Percentiles rank a stretch among this genome's conserved stretches.
Conservation (phyloP, 352 stramenopile species). For the Globisporangium cystogenes region DNA sequence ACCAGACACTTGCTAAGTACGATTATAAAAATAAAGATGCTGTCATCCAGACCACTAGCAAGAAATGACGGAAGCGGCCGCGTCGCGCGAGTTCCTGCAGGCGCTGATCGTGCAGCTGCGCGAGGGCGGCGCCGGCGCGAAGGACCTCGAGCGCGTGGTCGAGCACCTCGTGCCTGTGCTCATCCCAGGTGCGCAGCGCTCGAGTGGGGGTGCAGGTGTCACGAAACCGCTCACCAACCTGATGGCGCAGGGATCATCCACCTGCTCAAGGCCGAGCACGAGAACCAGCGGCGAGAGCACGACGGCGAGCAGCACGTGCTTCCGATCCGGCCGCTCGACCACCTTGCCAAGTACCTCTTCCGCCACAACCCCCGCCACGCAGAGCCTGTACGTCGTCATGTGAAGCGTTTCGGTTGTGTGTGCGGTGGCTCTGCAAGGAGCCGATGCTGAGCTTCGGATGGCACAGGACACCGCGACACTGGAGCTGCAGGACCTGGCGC, state of each 20-base stretch:
- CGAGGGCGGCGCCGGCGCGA: constrained; percentile 15
- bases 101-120: constrained; percentile 28
- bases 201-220: not conserved
- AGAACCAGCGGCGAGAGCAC: constrained; percentile 29
- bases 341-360: constrained; percentile 60
- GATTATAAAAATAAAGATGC: no score
- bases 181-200: constrained; percentile 29
- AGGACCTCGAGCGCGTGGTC: constrained; percentile 43
- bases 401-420: not conserved
- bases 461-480: constrained; percentile 22
- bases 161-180: constrained; percentile 54
- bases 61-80: constrained; percentile 29
- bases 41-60: no score
- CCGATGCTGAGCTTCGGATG: not conserved
- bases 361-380: constrained; percentile 56
- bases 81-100: constrained; percentile 35
- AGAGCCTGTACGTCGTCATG: constrained; percentile 31
- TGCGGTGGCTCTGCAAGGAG: not conserved
- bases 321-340: constrained; percentile 50
- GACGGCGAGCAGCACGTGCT: constrained; percentile 30
- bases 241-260: constrained; percentile 33
- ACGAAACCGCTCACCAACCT: no score
- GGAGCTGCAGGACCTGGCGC: constrained; percentile 28
- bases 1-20: no score
- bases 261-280: constrained; percentile 42